Evolutionary conservation across 352 stramenopile genomes (phyloP), one percentile per base, ranked within the genome.

Genomic region (Globisporangium alternatum): DNA sequence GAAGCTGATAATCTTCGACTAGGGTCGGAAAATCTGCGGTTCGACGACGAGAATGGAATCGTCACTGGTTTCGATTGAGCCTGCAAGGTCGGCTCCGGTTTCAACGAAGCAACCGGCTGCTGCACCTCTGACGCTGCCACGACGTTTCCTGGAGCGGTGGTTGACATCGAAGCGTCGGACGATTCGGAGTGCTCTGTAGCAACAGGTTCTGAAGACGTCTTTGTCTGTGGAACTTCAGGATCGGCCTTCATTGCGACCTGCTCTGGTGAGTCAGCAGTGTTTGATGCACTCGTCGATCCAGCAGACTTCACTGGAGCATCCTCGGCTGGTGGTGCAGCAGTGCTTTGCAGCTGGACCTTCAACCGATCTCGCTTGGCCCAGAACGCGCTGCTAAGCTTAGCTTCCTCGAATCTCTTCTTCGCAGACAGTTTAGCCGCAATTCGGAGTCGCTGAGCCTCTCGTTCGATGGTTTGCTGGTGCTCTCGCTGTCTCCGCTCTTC

Each of bases 341-440:
- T 59, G 33, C 64, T 48, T 49, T 71, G 68, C 31, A 78, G 21
- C 30, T 78, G 80, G 10, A 63, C 56, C 52, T 85, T 89, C 15
- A 74, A 37, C 22, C 86, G 67, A 30, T 90, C 78, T 19, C 79
- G 67, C 65, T 89, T 87, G 17, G 77, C 69, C 79, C 80, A 89
- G 52, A 88, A 88, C 1, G 74, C 62, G 35, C 76, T 83, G 28
- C 67, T 89, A n/a, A 78, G 76, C 64, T 87, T 91, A 5, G 84
- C 81, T 69, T 90, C 76, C 69, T 93, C 84, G 41, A 93, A 77
- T 2, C 84, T 72, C 60, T 93, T 91, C 49, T 89, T 80, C 0
- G 84, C 86, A 2, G 83, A 91, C 54, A 88, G 64, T 48, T 87
- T 90, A 7, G 81, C 75, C 39, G 81, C 76, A 39, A 88, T 62